These are phyloP conservation scores for Kregervanrija delftensis DNA, from an alignment of 805 yeast species.

Conservation along the genomic window DNA sequence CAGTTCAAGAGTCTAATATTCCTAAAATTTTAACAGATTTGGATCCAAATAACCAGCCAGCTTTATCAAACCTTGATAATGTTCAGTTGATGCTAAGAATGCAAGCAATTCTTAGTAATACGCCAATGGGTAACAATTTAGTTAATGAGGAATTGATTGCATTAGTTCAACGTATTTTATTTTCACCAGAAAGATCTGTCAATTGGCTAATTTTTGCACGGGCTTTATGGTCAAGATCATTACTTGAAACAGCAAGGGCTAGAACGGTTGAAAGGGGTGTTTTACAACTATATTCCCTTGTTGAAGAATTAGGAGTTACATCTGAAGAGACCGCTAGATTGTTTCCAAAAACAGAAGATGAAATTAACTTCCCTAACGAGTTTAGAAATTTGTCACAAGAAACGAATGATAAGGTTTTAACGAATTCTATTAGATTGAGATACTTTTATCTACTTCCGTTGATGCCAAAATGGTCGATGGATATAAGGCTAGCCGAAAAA, in stretches of 20 bases:
- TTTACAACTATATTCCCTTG: slow-evolving; percentile 84
- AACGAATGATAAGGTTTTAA: slow-evolving; percentile 15
- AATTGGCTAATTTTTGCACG: slow-evolving; percentile 78
- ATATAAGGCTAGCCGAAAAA: slow-evolving; percentile 75
- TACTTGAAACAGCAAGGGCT: slow-evolving; percentile 71
- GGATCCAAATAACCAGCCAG: slow-evolving; percentile 82
- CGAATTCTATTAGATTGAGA: slow-evolving; percentile 48
- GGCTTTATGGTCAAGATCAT: slow-evolving; percentile 85
- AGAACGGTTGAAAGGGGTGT: slow-evolving; percentile 92
- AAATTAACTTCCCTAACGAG: slow-evolving; percentile 17
- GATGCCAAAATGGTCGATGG: slow-evolving; percentile 81
- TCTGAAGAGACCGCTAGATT: slow-evolving; percentile 43
- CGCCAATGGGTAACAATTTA: slow-evolving; percentile 65
- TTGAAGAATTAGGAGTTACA: slow-evolving; percentile 77
- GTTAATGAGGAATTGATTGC: slow-evolving; percentile 83
- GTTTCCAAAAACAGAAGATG: slow-evolving; percentile 37
- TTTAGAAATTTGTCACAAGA: slow-evolving; percentile 9
- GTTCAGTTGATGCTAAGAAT: slow-evolving; percentile 68
- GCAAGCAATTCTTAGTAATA: slow-evolving; percentile 53
- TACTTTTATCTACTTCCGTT: slow-evolving; percentile 71
- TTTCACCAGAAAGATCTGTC: slow-evolving; percentile 37
- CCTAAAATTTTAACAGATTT: slow-evolving; percentile 45
- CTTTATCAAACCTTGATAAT: slow-evolving; percentile 59
- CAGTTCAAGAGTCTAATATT: slow-evolving; percentile 53
- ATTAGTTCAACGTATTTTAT: slow-evolving; percentile 62